Evolutionary conservation across 179 eudicot genomes (phyloP).

Genomic region (Gypsophila paniculata): DNA sequence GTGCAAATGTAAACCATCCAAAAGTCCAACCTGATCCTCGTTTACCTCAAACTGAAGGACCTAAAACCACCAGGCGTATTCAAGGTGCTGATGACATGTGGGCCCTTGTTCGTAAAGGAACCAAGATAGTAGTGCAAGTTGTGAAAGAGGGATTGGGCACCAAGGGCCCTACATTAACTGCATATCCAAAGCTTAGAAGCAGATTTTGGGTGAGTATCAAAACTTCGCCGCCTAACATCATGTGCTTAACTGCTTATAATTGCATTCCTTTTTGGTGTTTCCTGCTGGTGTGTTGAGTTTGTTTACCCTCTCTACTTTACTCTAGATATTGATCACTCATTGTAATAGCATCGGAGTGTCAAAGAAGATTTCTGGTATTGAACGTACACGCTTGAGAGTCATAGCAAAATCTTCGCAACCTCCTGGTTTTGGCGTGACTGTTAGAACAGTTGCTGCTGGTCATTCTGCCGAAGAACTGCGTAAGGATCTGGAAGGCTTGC

Average conservation of each 20-base stretch:
- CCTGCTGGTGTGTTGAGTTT: background rate
- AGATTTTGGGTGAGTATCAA: conserved; percentile 77
- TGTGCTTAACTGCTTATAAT: background rate
- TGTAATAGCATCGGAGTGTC: conserved; percentile 67
- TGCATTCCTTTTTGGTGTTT: background rate
- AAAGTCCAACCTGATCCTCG: conserved; percentile 23
- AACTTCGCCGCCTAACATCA: background rate
- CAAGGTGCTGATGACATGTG: conserved; percentile 41
- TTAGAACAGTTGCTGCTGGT: conserved; percentile 89
- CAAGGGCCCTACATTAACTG: conserved; percentile 82
- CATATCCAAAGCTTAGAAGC: conserved; percentile 85
- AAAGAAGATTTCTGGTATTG: conserved; percentile 70
- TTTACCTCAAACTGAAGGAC: conserved; percentile 22
- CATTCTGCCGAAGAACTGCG: conserved; percentile 75
- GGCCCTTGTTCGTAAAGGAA: conserved; percentile 73
- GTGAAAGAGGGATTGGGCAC: conserved; percentile 89
- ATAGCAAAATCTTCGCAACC: conserved; percentile 87
- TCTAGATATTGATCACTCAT: conserved; percentile 61
- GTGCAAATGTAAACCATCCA: conserved; percentile 29
- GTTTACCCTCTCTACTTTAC: conserved; percentile 15
- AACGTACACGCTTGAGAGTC: conserved; percentile 72
- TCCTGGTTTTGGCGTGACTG: conserved; percentile 81
- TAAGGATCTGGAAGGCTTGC: conserved; percentile 81
- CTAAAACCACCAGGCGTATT: conserved; percentile 21
- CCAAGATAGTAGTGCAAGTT: conserved; percentile 88